Evolutionary conservation across 345 rosid species (phyloP).

Genomic region (Aquilaria sinensis): DNA sequence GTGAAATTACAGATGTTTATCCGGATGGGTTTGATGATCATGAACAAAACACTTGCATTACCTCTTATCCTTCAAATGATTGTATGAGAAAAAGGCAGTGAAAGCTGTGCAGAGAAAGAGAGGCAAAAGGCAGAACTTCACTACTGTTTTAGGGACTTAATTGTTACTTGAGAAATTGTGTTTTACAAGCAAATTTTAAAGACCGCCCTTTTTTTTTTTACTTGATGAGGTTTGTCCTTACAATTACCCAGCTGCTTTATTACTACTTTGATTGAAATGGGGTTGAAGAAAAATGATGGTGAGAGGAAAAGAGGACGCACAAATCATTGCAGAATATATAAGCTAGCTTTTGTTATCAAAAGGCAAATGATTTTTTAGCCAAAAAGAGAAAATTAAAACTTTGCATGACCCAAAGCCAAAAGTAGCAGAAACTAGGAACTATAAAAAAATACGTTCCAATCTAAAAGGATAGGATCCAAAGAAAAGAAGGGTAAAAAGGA

Average conservation of each 20-base stretch:
- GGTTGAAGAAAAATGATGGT: slow-evolving; percentile 10
- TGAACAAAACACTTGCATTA: slow-evolving; percentile 22
- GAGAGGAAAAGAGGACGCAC: slow-evolving; percentile 10
- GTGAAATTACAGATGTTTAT: slow-evolving; percentile 30
- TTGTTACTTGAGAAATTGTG: slow-evolving; percentile 12
- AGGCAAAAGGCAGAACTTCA: slow-evolving; percentile 2
- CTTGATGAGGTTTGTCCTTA: slow-evolving; percentile 5
- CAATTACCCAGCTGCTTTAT: not conserved
- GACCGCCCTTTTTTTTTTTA: not conserved
- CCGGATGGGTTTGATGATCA: slow-evolving; percentile 23
- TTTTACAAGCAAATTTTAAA: slow-evolving; percentile 20
- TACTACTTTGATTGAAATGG: not conserved
- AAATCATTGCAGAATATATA: slow-evolving; percentile 13
- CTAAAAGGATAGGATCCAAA: slow-evolving; percentile 21
- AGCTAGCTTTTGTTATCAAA: slow-evolving; percentile 17
- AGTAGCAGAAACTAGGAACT: slow-evolving; percentile 12
- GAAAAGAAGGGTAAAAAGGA: slow-evolving; percentile 10
- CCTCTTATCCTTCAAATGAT: not conserved
- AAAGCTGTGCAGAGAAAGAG: not conserved
- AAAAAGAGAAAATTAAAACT: slow-evolving; percentile 6
- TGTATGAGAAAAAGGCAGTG: slow-evolving; percentile 16
- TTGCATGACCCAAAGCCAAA: slow-evolving; percentile 6
- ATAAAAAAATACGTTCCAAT: not conserved
- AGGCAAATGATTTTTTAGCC: slow-evolving; percentile 23
- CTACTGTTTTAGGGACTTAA: slow-evolving; percentile 2